Conservation (phyloP, 1,284 basidiomycete species). For the Pseudozyma flocculosa region DNA sequence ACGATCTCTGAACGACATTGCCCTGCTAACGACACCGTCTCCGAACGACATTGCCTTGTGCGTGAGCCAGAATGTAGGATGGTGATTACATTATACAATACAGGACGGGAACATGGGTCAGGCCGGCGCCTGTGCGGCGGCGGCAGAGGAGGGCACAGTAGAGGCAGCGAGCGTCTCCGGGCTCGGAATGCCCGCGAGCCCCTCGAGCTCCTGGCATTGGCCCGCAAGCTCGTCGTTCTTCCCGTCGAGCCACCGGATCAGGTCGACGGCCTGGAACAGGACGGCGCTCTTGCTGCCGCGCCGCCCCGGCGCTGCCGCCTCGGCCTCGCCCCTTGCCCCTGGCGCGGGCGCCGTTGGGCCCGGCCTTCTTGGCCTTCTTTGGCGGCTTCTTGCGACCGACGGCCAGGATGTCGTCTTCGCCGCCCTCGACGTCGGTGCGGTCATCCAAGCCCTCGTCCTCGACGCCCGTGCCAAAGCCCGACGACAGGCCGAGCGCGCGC, state of each 20-base stretch:
- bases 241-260: conserved; percentile 52
- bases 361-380: conserved; percentile 38
- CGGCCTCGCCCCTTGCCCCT: conserved; percentile 9
- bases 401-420: conserved; percentile 35
- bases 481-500: conserved; percentile 50
- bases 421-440: conserved; percentile 48
- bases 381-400: conserved; percentile 40
- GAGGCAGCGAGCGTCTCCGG: conserved; percentile 25
- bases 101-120: too few species aligned
- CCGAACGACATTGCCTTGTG: too few species aligned
- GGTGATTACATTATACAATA: too few species aligned
- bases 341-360: conserved; percentile 30
- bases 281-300: conserved; percentile 25
- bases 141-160: too few species aligned
- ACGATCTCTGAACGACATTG: too few species aligned
- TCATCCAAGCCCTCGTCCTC: conserved; percentile 56
- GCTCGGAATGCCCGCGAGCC: conserved; percentile 21
- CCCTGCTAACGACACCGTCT: too few species aligned
- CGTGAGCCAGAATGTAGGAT: too few species aligned
- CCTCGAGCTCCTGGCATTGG: conserved; percentile 45
- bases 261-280: conserved; percentile 46
- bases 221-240: conserved; percentile 37
- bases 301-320: conserved; percentile 21
- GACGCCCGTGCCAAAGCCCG: conserved; percentile 54
- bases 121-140: too few species aligned